These are phyloP conservation scores for Coniella vitis DNA, from an alignment of 2,329 filamentous ascomycete genomes.

Conservation along the genomic window DNA sequence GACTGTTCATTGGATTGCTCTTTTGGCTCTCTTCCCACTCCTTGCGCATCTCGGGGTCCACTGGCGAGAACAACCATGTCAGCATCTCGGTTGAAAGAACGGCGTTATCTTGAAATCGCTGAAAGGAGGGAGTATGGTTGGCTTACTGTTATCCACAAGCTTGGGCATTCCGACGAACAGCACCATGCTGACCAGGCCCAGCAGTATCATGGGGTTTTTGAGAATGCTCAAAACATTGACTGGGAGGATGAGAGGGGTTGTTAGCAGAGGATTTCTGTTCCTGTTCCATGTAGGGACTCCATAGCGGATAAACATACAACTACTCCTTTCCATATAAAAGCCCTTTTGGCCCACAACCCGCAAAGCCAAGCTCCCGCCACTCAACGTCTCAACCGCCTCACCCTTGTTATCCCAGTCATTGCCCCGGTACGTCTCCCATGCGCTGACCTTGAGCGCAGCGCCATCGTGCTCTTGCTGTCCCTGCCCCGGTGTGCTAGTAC, in stretches of 20 bases:
- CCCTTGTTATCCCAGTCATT: slow-evolving; percentile 89
- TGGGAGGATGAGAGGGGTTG: slow-evolving; percentile 26
- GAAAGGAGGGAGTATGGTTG: background rate
- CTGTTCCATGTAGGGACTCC: background rate
- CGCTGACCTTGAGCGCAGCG: slow-evolving; percentile 42
- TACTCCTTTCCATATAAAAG: slow-evolving; percentile 69
- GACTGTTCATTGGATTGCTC: slow-evolving; percentile 57
- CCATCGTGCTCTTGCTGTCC: slow-evolving; percentile 21
- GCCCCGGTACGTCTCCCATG: slow-evolving; percentile 81
- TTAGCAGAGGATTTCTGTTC: no score
- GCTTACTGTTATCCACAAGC: slow-evolving; percentile 88
- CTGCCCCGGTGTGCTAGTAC: slow-evolving; percentile 21
- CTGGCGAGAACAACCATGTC: slow-evolving; percentile 38
- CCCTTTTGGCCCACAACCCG: slow-evolving; percentile 57
- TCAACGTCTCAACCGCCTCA: slow-evolving; percentile 42
- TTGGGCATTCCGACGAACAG: slow-evolving; percentile 93
- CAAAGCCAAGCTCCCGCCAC: slow-evolving; percentile 47
- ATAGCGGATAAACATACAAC: slow-evolving; percentile 47
- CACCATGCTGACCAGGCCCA: slow-evolving; percentile 74
- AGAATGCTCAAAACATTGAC: slow-evolving; percentile 76
- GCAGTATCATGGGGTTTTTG: slow-evolving; percentile 94
- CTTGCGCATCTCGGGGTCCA: slow-evolving; percentile 92
- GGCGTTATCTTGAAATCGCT: background rate
- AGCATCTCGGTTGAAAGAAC: background rate
- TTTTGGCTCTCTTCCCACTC: slow-evolving; percentile 91